These are phyloP conservation scores for Fonsecaea multimorphosa DNA, from an alignment of 2,329 filamentous ascomycete genomes.

Conservation along the genomic window DNA sequence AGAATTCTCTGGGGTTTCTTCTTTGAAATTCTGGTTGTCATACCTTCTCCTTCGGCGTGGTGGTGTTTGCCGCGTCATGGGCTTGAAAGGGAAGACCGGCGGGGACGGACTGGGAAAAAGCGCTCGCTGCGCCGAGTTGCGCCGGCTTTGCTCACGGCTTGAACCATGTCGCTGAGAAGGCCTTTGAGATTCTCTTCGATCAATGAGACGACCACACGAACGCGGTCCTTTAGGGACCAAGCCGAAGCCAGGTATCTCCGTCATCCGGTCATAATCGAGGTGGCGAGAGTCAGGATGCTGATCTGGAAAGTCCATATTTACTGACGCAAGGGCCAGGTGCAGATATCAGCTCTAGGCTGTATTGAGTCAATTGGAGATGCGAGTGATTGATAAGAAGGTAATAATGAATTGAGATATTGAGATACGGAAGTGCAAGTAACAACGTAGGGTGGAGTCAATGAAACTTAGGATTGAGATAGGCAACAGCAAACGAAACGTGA, in stretches of 20 bases:
- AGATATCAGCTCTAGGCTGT: neutral
- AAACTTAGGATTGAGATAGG: neutral
- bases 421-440: neutral
- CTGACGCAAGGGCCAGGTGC: neutral
- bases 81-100: no score
- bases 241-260: neutral
- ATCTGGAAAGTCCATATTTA: neutral
- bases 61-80: no score
- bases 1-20: neutral
- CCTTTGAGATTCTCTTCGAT: neutral
- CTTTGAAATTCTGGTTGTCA: neutral
- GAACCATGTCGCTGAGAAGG: neutral
- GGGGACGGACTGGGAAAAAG: no score
- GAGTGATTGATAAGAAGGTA: neutral
- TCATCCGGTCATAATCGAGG: neutral
- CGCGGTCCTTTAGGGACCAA: neutral
- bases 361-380: neutral
- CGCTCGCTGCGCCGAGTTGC: neutral
- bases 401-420: neutral
- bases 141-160: neutral
- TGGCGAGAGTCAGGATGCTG: neutral
- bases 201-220: neutral
- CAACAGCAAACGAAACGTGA: neutral
- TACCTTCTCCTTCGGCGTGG: neutral
- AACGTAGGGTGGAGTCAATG: neutral